Conservation (phyloP, 2,329 filamentous ascomycete genomes). For the Colletotrichum sp. region DNA sequence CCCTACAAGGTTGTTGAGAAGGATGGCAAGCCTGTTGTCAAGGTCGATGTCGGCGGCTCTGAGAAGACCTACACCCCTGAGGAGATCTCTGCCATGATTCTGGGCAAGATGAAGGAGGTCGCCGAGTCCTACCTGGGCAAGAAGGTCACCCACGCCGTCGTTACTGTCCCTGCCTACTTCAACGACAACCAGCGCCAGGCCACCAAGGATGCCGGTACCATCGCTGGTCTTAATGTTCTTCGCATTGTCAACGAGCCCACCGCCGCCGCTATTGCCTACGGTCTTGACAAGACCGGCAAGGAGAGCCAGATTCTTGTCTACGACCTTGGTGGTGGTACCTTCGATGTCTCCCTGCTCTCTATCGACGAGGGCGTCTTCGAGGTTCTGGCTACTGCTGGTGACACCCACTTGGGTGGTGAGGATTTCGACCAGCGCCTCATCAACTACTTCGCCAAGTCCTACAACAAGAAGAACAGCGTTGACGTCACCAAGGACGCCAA, state of each 20-base stretch:
- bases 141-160: constrained; percentile 86
- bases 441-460: constrained; percentile 93
- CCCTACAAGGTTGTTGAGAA: constrained; percentile 93
- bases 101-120: constrained; percentile 85
- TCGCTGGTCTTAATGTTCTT: constrained; percentile 92
- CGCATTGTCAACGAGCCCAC: constrained; percentile 98
- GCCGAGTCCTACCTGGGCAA: constrained; percentile 81
- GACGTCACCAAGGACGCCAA: constrained; percentile 94
- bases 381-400: constrained; percentile 93
- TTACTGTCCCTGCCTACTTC: constrained; percentile 97
- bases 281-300: constrained; percentile 83
- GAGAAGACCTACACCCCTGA: constrained; percentile 80
- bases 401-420: constrained; percentile 97
- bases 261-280: constrained; percentile 93
- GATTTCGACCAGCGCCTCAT: constrained; percentile 99
- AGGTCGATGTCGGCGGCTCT: constrained; percentile 70
- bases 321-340: constrained; percentile 93
- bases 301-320: constrained; percentile 93
- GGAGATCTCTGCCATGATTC: constrained; percentile 81
- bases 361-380: constrained; percentile 94
- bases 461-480: constrained; percentile 97
- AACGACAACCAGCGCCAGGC: constrained; percentile 97
- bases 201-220: constrained; percentile 92
- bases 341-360: constrained; percentile 91
- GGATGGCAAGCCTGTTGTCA: constrained; percentile 86